These are phyloP conservation scores for Arthrobotrys iridis DNA, from an alignment of 2,329 filamentous ascomycete species.

Conservation along the genomic window DNA sequence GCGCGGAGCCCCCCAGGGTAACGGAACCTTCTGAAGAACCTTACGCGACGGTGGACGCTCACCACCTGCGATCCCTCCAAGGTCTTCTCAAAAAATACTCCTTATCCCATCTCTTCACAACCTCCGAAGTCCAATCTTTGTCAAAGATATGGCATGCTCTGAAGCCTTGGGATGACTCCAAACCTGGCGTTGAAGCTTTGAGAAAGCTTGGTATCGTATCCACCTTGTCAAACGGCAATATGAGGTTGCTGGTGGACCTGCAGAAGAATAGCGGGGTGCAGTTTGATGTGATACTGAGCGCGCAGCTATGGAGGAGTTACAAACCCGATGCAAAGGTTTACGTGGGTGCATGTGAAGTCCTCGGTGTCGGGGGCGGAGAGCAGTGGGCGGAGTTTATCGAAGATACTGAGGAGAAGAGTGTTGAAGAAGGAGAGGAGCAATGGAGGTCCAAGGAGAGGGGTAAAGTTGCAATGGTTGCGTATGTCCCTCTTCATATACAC, in stretches of 20 bases:
- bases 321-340: slow-evolving; percentile 78
- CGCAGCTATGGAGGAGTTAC: slow-evolving; percentile 77
- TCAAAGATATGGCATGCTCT: slow-evolving; percentile 78
- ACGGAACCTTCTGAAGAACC: slow-evolving; percentile 55
- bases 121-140: slow-evolving; percentile 72
- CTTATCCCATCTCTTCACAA: slow-evolving; percentile 70
- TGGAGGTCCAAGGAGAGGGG: slow-evolving; percentile 34
- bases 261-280: slow-evolving; percentile 68
- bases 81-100: slow-evolving; percentile 69
- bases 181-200: slow-evolving; percentile 66
- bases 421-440: neutral
- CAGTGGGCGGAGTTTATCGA: slow-evolving; percentile 19
- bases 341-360: slow-evolving; percentile 70
- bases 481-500: slow-evolving; percentile 67
- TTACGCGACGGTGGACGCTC: slow-evolving; percentile 78
- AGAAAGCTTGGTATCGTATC: slow-evolving; percentile 68
- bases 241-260: slow-evolving; percentile 73
- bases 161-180: slow-evolving; percentile 73
- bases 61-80: slow-evolving; percentile 73
- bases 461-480: slow-evolving; percentile 78
- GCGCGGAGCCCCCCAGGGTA: neutral
- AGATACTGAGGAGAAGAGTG: neutral
- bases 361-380: slow-evolving; percentile 29
- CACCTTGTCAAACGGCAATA: slow-evolving; percentile 80
- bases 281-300: slow-evolving; percentile 72